Conservation (phyloP, 352 stramenopile species). For the Phytophthora lateralis region DNA sequence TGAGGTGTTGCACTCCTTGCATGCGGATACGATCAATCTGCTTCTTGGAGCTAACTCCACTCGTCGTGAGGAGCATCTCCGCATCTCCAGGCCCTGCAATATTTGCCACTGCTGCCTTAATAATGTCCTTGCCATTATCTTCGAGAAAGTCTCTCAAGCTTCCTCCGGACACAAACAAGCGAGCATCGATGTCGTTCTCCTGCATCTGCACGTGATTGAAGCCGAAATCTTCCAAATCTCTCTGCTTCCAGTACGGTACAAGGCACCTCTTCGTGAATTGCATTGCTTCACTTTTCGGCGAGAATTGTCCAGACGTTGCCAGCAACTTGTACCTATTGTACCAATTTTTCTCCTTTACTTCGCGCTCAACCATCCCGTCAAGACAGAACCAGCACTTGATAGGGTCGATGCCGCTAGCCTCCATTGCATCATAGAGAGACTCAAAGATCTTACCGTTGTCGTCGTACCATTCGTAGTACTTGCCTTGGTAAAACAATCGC, state of each 20-base stretch:
- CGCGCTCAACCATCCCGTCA: slow-evolving; percentile 3
- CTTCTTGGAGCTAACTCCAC: not conserved
- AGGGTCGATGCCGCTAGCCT: too few species aligned
- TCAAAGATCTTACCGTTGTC: not conserved
- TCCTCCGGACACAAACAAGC: slow-evolving; percentile 14
- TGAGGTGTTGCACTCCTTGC: not conserved
- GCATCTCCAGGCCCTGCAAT: not conserved
- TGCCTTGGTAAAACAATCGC: slow-evolving; percentile 15
- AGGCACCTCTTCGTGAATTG: slow-evolving; percentile 4
- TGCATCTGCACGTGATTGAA: not conserved
- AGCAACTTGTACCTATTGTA: slow-evolving; percentile 1
- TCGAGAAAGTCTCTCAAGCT: slow-evolving; percentile 9
- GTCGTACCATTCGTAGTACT: slow-evolving; percentile 11
- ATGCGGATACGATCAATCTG: slow-evolving; percentile 1
- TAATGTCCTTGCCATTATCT: not conserved
- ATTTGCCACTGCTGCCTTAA: not conserved
- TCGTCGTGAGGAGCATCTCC: not conserved
- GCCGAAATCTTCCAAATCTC: slow-evolving; percentile 2
- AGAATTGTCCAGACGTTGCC: slow-evolving; percentile 9
- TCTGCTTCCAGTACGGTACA: slow-evolving; percentile 13
- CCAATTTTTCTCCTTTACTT: not conserved
- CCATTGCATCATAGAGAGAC: not conserved
- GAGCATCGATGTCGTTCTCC: slow-evolving; percentile 1
- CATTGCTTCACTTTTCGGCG: not conserved
- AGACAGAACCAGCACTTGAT: slow-evolving; percentile 12